Evolutionary conservation across 257 asterid genomes (phyloP).

Genomic region (Misopates orontium): DNA sequence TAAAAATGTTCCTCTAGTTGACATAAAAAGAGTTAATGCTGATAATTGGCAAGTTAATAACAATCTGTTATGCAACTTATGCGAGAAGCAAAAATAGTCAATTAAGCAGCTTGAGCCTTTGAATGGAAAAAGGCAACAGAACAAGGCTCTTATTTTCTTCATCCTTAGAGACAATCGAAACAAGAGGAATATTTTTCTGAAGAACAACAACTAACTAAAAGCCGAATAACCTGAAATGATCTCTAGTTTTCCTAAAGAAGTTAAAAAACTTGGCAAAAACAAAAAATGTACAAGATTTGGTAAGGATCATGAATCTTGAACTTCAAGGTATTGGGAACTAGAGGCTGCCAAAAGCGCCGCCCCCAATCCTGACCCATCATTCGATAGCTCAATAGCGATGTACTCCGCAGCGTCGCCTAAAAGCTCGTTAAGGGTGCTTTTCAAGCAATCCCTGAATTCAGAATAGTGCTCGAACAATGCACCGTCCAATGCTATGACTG

Average conservation of each 20-base stretch:
- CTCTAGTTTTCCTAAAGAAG: background rate
- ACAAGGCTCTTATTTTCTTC: too few species aligned
- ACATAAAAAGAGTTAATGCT: too few species aligned
- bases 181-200: too few species aligned
- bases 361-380: conserved; percentile 89
- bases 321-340: conserved; percentile 63
- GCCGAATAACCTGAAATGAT: too few species aligned
- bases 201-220: too few species aligned
- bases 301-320: conserved; percentile 30
- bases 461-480: conserved; percentile 74
- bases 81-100: too few species aligned
- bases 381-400: conserved; percentile 48
- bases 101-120: too few species aligned
- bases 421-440: conserved; percentile 59
- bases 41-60: too few species aligned
- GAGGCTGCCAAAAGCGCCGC: conserved; percentile 97
- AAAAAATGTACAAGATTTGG: conserved; percentile 19
- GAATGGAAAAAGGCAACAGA: too few species aligned
- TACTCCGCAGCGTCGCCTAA: conserved; percentile 53
- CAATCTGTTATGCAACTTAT: too few species aligned
- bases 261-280: background rate
- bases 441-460: conserved; percentile 62
- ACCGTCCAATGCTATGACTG: conserved; percentile 80
- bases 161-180: too few species aligned
- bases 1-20: too few species aligned